Base-by-base conservation (phyloP, 2,329 filamentous ascomycete species). In the Cryphonectria parasitica region DNA sequence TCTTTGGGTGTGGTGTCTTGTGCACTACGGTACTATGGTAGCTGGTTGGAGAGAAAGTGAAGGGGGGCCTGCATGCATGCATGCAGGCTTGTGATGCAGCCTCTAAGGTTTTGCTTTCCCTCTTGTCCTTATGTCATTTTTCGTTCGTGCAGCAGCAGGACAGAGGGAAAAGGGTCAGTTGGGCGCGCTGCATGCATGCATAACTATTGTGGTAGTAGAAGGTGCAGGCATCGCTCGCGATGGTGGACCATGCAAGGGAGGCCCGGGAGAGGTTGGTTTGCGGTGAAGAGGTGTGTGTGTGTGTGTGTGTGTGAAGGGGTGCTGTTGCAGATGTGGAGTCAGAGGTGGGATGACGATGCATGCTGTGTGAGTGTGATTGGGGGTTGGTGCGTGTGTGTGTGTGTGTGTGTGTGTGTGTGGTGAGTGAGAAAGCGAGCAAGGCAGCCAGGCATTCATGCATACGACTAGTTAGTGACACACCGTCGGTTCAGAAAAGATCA, bases 401-500 rank as follows among this genome's bases (percentile, higher is more conserved):
- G 43, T 49, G 43, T 49, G 19, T 7, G 43, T 7, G 43, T 22
- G 45, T 17, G 43, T 3, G 43, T n/a, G n/a, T n/a, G n/a, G 45
- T 6, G 3, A 17, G 56, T 34, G 56, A 22, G 25, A 65, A 65
- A 54, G 43, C 28, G 28, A 62, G 66, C 49, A 8, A 64, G 61
- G 43, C 58, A 67, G 64, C 45, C 60, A 56, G 49, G 54, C 54
- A 58, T n/a, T 31, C 54, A 28, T 10, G 11, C 45, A 49, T 49
- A n/a, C 11, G 34, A 39, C 36, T 39, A 39, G 7, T 11, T 39
- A 11, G 1, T 11, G 2, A 52, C 52, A 28, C 54, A 58, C 54
- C 54, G 60, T 39, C n/a, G 36, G 31, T 34, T 61, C 49, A 63
- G 67, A 28, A 31, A 71, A 65, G 61, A 3, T 54, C 68, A 68